A percentile compares a stretch with the other conserved stretches of the same genome.
phyloP scores from a whole-genome alignment of 768 basidiomycete species.

The Tricholoma bakamatsutake region DNA sequence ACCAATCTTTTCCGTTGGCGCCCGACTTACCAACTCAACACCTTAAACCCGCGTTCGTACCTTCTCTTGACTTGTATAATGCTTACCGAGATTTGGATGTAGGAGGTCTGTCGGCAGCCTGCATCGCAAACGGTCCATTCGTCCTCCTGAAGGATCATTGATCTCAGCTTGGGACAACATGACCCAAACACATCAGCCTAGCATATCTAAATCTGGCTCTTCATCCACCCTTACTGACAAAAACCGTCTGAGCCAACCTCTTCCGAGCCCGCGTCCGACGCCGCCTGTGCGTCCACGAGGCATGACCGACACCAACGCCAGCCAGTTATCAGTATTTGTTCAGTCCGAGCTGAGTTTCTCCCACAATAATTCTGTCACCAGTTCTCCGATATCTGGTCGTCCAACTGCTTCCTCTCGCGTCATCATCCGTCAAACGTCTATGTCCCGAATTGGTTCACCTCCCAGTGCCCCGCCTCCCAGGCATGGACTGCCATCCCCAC shows the following conservation, averaged over 20 bases:
- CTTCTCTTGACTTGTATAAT: neutral
- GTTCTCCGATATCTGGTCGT: constrained; percentile 12
- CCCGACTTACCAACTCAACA: constrained; percentile 2
- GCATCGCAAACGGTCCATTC: constrained; percentile 17
- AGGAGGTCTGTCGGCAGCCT: constrained; percentile 27
- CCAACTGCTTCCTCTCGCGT: constrained; percentile 24
- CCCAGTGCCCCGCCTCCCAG: constrained; percentile 42
- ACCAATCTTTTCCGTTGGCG: neutral
- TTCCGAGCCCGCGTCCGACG: constrained; percentile 24
- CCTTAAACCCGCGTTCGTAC: constrained; percentile 13
- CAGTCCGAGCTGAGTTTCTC: constrained; percentile 5
- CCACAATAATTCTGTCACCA: constrained; percentile 6
- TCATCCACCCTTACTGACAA: constrained; percentile 26
- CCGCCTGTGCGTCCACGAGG: constrained; percentile 42
- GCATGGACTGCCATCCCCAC: constrained; percentile 42
- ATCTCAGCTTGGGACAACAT: constrained; percentile 21
- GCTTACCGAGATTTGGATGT: constrained; percentile 3
- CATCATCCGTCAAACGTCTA: constrained; percentile 37
- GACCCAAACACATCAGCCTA: constrained; percentile 11
- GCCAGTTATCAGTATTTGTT: constrained; percentile 29
- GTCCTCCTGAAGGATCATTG: constrained; percentile 15
- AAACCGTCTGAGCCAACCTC: constrained; percentile 29
- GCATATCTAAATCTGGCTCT: constrained; percentile 23
- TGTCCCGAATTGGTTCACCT: constrained; percentile 36
- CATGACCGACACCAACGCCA: constrained; percentile 36